Base-by-base conservation (phyloP, 257 asterid species). In the Fraxinus excelsior region DNA sequence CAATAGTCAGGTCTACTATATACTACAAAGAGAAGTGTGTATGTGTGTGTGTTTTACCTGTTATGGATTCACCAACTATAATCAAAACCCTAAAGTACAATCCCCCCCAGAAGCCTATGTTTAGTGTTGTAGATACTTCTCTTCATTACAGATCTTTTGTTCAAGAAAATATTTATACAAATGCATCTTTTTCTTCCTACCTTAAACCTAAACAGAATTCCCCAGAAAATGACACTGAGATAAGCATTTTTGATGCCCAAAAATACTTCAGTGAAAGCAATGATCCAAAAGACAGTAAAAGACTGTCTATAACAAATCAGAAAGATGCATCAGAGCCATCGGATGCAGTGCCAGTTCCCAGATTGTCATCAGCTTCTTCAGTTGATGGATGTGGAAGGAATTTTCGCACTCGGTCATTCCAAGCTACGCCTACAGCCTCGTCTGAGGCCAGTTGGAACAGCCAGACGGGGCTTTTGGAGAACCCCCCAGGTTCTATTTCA, bases 381-480 rank as follows among this genome's bases (percentile, higher is more conserved):
- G 84, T 78, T 0, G 96, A 84, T 65, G 91, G 92, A 0, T 87
- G 75, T 32, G 85, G 84, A 12, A 79, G 88, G 49, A 92, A 89
- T 23, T 87, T 73, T 69, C 68, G 90, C 60, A 85, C 89, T 0
- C 81, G 87, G 18, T 91, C 92, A 0, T 90, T 87, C 72, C 87
- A 84, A 16, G 88, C 97, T 3, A 92, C 97, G 66, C 97, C 98
- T 2, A 90, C 96, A 1, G 98, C 93, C 74, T 91, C 97, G 3
- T 94, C 98, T 18, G 98, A 89, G 82, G 98, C 96, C 8, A 90
- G 96, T 80, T 90, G 98, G 98, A 94, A 94, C 77, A 92, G 97
- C 81, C 97, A 89, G 72, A 89, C 90, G 1, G 97, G 97, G 0
- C 82, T 94, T 4, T 60, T 94, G 77, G 82, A 85, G 7, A 88